phyloP scores from a whole-genome alignment of 2,329 filamentous ascomycete genomes.

The Phoma sp. region DNA sequence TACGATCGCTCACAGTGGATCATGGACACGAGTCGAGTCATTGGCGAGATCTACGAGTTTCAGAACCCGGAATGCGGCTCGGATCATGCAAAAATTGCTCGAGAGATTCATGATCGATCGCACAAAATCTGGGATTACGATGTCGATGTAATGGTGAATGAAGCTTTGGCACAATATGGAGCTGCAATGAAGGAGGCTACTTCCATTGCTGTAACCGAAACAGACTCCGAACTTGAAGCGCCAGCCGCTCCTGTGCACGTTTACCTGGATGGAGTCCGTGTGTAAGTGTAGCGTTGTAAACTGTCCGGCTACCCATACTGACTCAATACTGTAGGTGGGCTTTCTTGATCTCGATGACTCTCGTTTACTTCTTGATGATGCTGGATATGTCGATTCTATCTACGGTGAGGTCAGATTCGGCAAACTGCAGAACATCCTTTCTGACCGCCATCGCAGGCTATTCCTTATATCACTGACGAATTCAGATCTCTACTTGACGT shows the following conservation, averaged over 20 bases:
- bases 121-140: slow-evolving; percentile 23
- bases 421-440: not conserved
- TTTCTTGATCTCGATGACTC: slow-evolving; percentile 7
- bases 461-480: slow-evolving; percentile 27
- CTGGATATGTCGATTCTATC: slow-evolving; percentile 26
- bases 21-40: slow-evolving; percentile 15
- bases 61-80: slow-evolving; percentile 4
- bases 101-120: slow-evolving; percentile 15
- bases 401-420: slow-evolving; percentile 12
- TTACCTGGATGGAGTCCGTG: not conserved
- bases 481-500: slow-evolving; percentile 26
- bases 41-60: slow-evolving; percentile 22
- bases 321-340: not conserved
- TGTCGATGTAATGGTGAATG: slow-evolving; percentile 15
- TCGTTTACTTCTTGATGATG: slow-evolving; percentile 21
- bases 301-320: not conserved
- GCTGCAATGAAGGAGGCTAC: not conserved
- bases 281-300: not conserved
- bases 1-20: slow-evolving; percentile 19
- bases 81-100: slow-evolving; percentile 6
- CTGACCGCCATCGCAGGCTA: slow-evolving; percentile 11
- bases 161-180: not conserved
- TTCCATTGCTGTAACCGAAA: not conserved
- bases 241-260: not conserved
- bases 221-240: not conserved